phyloP scores from a whole-genome alignment of 164 flowering plant species.

The Taxillus chinensis region DNA sequence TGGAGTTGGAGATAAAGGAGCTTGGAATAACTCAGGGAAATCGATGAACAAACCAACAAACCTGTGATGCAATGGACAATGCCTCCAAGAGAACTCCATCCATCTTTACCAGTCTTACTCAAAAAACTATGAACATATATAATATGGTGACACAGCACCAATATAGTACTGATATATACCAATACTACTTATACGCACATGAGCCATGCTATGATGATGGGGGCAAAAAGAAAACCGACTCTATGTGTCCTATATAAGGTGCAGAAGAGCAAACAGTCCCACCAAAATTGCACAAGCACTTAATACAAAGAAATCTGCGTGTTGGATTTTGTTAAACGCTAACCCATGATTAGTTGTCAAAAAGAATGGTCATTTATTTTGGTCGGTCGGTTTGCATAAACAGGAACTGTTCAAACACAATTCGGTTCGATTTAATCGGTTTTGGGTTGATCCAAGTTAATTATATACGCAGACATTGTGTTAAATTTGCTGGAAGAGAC shows the following conservation, averaged over 20 bases:
- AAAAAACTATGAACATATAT: constrained; percentile 42
- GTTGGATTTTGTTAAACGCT: too few species aligned
- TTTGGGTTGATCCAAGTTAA: too few species aligned
- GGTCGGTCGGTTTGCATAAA: too few species aligned
- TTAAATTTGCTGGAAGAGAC: too few species aligned
- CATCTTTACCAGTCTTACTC: constrained; percentile 38
- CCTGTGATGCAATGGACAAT: constrained; percentile 70
- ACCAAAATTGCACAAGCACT: constrained; percentile 40
- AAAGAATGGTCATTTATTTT: too few species aligned
- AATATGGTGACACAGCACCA: constrained; percentile 56
- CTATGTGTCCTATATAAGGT: constrained; percentile 54
- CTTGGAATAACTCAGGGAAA: neutral
- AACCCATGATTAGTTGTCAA: too few species aligned
- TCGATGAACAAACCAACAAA: constrained; percentile 12
- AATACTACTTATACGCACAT: constrained; percentile 45
- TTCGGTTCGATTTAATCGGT: too few species aligned
- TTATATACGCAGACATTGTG: too few species aligned
- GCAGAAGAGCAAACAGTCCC: constrained; percentile 60
- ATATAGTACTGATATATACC: constrained; percentile 66
- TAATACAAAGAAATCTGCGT: neutral
- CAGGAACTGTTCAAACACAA: too few species aligned
- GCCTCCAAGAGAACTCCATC: constrained; percentile 79
- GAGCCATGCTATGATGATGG: constrained; percentile 60
- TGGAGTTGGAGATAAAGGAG: neutral
- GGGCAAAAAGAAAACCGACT: constrained; percentile 70